These are phyloP conservation scores for Penicillium expansum DNA, from an alignment of 2,329 filamentous ascomycete genomes.

Conservation along the genomic window DNA sequence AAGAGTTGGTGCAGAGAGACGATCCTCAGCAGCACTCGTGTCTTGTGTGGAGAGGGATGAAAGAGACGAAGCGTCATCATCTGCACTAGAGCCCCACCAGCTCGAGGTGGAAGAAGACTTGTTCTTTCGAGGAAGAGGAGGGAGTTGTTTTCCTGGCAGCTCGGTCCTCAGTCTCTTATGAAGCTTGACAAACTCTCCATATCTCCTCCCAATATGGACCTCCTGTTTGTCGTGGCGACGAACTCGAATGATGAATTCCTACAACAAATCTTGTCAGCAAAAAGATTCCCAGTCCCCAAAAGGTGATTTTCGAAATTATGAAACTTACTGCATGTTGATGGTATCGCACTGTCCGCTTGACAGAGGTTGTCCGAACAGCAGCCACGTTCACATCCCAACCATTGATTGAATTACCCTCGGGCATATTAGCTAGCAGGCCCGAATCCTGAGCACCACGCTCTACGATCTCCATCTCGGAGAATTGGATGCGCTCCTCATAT, in stretches of 20 bases:
- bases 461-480: constrained; percentile 94
- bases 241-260: constrained; percentile 88
- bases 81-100: constrained; percentile 54
- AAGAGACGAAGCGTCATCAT: constrained; percentile 73
- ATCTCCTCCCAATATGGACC: constrained; percentile 77
- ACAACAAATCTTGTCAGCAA: constrained; percentile 2
- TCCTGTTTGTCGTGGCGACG: constrained; percentile 74
- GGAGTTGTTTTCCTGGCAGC: constrained; percentile 84
- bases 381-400: constrained; percentile 97
- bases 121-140: constrained; percentile 87
- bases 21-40: constrained; percentile 44
- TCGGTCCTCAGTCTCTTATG: constrained; percentile 78
- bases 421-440: constrained; percentile 79
- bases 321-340: constrained; percentile 81
- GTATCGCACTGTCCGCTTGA: constrained; percentile 82
- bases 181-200: constrained; percentile 80
- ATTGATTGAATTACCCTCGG: constrained; percentile 88
- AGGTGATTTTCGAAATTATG: background rate
- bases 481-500: constrained; percentile 95
- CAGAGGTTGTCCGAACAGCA: constrained; percentile 73
- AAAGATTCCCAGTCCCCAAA: background rate
- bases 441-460: constrained; percentile 90
- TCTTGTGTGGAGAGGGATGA: constrained; percentile 74
- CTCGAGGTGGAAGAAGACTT: constrained; percentile 69
- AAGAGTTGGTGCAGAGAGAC: constrained; percentile 34